phyloP scores from a whole-genome alignment of 1,139 yeast species.

The Geotrichum restrictum region DNA sequence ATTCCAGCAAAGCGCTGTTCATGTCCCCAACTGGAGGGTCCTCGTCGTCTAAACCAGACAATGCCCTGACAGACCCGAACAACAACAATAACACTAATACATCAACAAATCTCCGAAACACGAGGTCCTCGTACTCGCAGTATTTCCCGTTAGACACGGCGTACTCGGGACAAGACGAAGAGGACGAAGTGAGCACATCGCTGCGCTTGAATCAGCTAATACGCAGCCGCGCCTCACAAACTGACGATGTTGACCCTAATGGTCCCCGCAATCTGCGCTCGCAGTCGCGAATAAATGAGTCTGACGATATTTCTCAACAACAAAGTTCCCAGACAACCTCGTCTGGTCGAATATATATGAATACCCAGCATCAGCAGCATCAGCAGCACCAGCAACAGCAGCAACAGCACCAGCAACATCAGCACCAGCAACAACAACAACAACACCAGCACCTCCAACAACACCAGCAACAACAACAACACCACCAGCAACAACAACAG shows the following conservation, averaged over 20 bases:
- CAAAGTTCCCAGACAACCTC: slow-evolving; percentile 4
- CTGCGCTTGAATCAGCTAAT: slow-evolving; percentile 1
- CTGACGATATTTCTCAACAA: neutral
- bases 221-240: neutral
- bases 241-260: slow-evolving; percentile 3
- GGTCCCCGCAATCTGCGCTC: neutral
- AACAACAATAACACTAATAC: too few relatives aligned
- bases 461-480: slow-evolving; percentile 6
- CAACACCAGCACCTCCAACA: slow-evolving; percentile 9
- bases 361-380: neutral
- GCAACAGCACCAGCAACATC: slow-evolving; percentile 7
- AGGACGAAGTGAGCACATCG: neutral
- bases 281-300: neutral
- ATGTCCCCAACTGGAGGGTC: slow-evolving; percentile 2
- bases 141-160: slow-evolving; percentile 2
- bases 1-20: neutral
- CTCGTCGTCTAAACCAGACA: neutral
- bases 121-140: slow-evolving; percentile 3
- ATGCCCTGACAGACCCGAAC: neutral
- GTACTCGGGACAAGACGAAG: slow-evolving; percentile 8
- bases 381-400: slow-evolving; percentile 5
- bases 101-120: too few relatives aligned
- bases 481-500: slow-evolving; percentile 1
- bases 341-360: slow-evolving; percentile 6
- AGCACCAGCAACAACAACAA: slow-evolving; percentile 8